A percentile compares a stretch with the other conserved stretches of the same genome.
These are phyloP conservation scores for Solanum acaule DNA, from an alignment of 257 asterid genomes.

Conservation along the genomic window DNA sequence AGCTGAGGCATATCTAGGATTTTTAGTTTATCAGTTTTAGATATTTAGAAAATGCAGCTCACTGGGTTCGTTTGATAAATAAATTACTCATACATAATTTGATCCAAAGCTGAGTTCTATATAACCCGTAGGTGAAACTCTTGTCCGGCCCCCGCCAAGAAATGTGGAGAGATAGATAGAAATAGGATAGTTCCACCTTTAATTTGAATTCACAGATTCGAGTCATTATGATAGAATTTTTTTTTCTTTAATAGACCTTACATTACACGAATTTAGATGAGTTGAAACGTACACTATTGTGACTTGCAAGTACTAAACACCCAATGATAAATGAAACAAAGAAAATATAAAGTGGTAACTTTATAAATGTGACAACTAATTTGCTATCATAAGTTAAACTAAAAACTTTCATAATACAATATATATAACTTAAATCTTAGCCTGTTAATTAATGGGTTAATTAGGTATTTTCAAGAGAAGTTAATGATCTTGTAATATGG, in stretches of 20 bases:
- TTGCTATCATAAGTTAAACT: background rate
- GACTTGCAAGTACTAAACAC: background rate
- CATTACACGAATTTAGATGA: fast-evolving
- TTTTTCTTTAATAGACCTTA: background rate
- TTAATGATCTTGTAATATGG: background rate
- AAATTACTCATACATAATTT: background rate
- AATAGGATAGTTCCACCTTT: background rate
- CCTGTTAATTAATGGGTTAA: background rate
- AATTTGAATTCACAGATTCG: fast-evolving
- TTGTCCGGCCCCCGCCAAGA: background rate
- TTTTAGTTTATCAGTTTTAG: background rate
- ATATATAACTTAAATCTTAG: background rate
- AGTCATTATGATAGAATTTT: background rate
- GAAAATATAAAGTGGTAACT: background rate
- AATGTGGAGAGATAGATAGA: background rate
- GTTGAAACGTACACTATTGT: too few species aligned
- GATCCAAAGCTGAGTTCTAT: background rate
- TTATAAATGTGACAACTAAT: background rate
- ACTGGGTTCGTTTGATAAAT: background rate
- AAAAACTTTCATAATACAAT: background rate
- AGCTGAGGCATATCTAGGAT: background rate
- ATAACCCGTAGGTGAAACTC: background rate
- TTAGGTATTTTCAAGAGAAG: background rate
- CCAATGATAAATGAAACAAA: background rate
- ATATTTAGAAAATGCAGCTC: background rate